phyloP scores from a whole-genome alignment of 352 stramenopile species.

The Phytophthora nicotianae region DNA sequence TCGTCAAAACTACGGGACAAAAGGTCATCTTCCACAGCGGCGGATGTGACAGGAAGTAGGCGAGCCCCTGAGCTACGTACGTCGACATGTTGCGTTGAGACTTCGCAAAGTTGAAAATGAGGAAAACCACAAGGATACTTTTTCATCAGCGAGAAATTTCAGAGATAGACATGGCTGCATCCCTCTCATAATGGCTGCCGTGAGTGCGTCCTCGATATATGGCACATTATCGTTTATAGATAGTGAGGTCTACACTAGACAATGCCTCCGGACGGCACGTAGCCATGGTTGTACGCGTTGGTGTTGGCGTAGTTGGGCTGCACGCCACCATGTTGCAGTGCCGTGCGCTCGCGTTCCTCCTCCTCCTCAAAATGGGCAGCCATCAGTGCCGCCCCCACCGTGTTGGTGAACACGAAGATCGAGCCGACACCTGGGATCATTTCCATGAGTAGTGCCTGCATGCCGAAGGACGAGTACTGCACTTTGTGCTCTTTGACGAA shows the following conservation, averaged over 20 bases:
- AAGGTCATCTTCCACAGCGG: constrained; percentile 52
- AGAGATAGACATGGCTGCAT: constrained; percentile 12
- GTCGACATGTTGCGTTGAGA: constrained; percentile 32
- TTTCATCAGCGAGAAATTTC: not conserved
- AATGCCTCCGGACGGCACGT: constrained; percentile 27
- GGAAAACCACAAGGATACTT: constrained; percentile 1
- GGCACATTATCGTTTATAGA: constrained; percentile 10
- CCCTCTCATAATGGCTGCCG: constrained; percentile 11
- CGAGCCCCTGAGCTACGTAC: constrained; percentile 37
- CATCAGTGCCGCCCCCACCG: constrained; percentile 68
- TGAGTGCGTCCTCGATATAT: constrained; percentile 2
- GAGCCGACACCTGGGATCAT: constrained; percentile 71
- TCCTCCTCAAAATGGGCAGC: constrained; percentile 69
- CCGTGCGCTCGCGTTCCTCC: constrained; percentile 29
- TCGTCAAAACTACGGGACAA: constrained; percentile 53
- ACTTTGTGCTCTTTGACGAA: constrained; percentile 53
- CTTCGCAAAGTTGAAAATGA: constrained; percentile 20
- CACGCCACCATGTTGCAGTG: constrained; percentile 10
- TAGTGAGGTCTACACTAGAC: constrained; percentile 22
- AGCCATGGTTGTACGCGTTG: constrained; percentile 23
- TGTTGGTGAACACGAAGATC: constrained; percentile 78
- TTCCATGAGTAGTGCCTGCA: constrained; percentile 74
- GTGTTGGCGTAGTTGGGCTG: constrained; percentile 19
- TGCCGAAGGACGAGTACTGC: constrained; percentile 73
- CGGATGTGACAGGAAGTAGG: constrained; percentile 56